Conservation (phyloP, 2,329 filamentous ascomycete species). For the Triangularia verruculosa region DNA sequence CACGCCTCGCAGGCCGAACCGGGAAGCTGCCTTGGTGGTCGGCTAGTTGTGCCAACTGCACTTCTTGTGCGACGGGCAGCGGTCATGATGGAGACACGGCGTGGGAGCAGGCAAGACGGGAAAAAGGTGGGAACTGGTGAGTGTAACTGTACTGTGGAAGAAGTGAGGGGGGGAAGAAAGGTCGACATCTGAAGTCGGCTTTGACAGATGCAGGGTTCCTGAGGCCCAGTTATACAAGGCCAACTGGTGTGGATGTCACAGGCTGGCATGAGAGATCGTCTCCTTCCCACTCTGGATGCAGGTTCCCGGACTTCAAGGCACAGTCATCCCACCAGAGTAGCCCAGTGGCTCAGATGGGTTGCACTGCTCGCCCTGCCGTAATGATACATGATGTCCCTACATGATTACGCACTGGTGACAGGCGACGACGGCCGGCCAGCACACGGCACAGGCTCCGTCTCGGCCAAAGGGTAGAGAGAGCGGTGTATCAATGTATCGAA, state of each 20-base stretch:
- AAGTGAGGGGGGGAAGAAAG: background rate
- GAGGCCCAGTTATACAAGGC: background rate
- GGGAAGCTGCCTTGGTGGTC: constrained; percentile 25
- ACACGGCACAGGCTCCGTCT: background rate
- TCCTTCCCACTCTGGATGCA: background rate
- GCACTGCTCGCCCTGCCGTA: constrained; percentile 4
- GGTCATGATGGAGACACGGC: background rate
- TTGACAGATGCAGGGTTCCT: constrained; percentile 1
- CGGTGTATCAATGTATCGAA: background rate
- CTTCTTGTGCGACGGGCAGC: constrained; percentile 22
- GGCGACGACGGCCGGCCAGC: background rate
- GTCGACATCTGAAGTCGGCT: background rate
- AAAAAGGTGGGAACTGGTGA: background rate
- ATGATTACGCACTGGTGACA: background rate
- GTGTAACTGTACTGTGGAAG: background rate
- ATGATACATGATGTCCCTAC: background rate
- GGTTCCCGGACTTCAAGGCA: too few relatives aligned
- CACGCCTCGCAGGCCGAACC: constrained; percentile 29
- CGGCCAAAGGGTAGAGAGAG: background rate
- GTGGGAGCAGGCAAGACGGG: background rate
- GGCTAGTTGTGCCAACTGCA: constrained; percentile 11
- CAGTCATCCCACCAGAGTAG: background rate
- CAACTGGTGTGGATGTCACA: background rate
- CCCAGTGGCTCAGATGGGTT: constrained; percentile 1
- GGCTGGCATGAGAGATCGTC: constrained; percentile 10